These are phyloP conservation scores for Pyrenopolyporus hunteri DNA, from an alignment of 495 filamentous ascomycete genomes.

Conservation along the genomic window DNA sequence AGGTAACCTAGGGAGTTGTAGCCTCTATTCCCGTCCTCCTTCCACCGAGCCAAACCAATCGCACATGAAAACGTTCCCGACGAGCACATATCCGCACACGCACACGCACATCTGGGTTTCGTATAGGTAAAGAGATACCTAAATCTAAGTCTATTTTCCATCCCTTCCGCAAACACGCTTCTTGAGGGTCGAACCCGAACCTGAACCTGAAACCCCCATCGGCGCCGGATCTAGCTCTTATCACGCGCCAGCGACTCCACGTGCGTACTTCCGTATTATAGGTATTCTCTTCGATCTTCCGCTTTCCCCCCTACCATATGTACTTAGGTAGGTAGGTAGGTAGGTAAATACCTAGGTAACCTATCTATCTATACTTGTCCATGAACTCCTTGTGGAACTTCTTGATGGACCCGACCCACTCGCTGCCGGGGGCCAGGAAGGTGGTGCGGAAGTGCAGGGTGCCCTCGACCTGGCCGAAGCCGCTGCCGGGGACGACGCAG, in stretches of 20 bases:
- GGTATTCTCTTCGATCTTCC: too few relatives aligned
- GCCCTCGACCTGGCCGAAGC: conserved; percentile 93
- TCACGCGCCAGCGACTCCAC: too few relatives aligned
- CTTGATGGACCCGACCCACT: conserved; percentile 87
- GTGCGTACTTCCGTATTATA: too few relatives aligned
- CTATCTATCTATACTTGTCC: conserved; percentile 68
- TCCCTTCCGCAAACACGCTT: not conserved
- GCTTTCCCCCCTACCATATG: too few relatives aligned
- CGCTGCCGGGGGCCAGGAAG: conserved; percentile 92
- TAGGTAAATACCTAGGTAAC: not conserved
- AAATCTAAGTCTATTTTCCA: too few relatives aligned
- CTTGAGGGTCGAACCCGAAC: not conserved
- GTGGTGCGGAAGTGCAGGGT: conserved; percentile 95
- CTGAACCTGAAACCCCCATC: not conserved
- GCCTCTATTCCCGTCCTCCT: not conserved
- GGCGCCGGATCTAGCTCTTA: too few relatives aligned
- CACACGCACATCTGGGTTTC: too few relatives aligned
- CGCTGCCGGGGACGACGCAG: conserved; percentile 90
- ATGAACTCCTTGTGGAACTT: conserved; percentile 94
- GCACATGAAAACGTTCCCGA: not conserved
- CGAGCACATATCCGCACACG: too few relatives aligned
- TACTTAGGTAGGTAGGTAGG: not conserved
- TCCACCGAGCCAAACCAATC: not conserved
- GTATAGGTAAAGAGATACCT: too few relatives aligned
- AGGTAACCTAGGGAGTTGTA: not conserved